A percentile compares a stretch with the other conserved stretches of the same genome.
phyloP scores from a whole-genome alignment of 202 grass and related monocot species.

The Zoysia matrella region DNA sequence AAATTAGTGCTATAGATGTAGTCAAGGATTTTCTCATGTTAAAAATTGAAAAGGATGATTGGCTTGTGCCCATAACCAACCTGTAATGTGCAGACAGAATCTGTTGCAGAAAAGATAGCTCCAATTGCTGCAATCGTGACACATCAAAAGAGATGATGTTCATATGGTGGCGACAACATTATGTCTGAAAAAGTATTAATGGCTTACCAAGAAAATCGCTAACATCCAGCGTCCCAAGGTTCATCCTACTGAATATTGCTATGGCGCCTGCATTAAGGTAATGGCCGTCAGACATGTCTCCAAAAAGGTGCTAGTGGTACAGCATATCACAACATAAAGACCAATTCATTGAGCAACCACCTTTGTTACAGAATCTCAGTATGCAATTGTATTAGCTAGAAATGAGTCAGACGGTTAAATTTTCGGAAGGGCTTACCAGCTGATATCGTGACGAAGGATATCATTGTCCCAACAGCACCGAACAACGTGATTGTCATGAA shows the following conservation, averaged over 20 bases:
- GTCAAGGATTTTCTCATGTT: not conserved
- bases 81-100: slow-evolving; percentile 62
- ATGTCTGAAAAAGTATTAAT: slow-evolving; percentile 16
- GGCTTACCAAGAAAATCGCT: slow-evolving; percentile 94
- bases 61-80: slow-evolving; percentile 35
- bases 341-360: not conserved
- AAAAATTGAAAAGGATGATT: slow-evolving; percentile 8
- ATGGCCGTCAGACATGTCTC: slow-evolving; percentile 31
- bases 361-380: not conserved
- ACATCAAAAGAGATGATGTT: slow-evolving; percentile 31
- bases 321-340: slow-evolving; percentile 24
- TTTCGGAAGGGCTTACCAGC: slow-evolving; percentile 55
- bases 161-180: slow-evolving; percentile 29
- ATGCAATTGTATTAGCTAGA: not conserved
- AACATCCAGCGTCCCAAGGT: slow-evolving; percentile 83
- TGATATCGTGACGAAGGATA: slow-evolving; percentile 93
- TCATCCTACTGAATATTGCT: slow-evolving; percentile 56
- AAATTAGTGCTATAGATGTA: slow-evolving; percentile 12
- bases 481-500: slow-evolving; percentile 96
- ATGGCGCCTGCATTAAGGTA: slow-evolving; percentile 48
- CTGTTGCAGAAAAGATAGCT: too few relatives aligned
- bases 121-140: slow-evolving; percentile 64
- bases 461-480: slow-evolving; percentile 88
- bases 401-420: too few relatives aligned
- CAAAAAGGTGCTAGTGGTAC: slow-evolving; percentile 8